phyloP scores from a whole-genome alignment of 1,284 basidiomycete genomes.

The Pseudozyma tsukubaensis region DNA sequence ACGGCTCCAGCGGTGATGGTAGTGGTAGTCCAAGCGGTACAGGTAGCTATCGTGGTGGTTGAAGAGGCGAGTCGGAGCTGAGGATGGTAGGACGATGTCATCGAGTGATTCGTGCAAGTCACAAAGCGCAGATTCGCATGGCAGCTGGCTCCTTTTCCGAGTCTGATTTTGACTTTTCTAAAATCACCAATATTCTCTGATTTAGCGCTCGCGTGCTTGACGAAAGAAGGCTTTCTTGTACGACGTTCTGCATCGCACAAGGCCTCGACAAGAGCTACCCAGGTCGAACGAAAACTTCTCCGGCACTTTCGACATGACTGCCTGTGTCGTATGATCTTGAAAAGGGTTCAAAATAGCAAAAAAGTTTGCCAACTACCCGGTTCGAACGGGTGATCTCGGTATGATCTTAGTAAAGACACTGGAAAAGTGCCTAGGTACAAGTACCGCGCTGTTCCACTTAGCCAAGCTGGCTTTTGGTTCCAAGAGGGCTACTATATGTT shows the following conservation, averaged over 20 bases:
- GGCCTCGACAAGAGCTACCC: neutral
- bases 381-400: constrained; percentile 22
- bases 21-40: neutral
- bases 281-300: neutral
- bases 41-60: neutral
- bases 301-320: neutral
- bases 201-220: neutral
- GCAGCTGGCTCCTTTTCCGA: neutral
- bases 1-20: neutral
- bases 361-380: constrained; percentile 17
- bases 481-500: neutral
- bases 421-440: constrained; percentile 17
- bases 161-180: neutral
- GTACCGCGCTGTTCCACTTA: constrained; percentile 10
- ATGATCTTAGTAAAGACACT: neutral
- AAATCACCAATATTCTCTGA: neutral
- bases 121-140: neutral
- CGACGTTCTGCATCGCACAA: no score
- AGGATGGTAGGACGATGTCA: neutral
- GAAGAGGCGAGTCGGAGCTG: neutral
- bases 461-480: constrained; percentile 1
- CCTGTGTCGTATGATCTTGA: no score
- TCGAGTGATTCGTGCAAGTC: neutral
- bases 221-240: no score
- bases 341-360: neutral